Percentiles rank a stretch among this genome's conserved stretches.
phyloP scores from a whole-genome alignment of 2,329 filamentous ascomycete species.

The Plectosphaerella plurivora region DNA sequence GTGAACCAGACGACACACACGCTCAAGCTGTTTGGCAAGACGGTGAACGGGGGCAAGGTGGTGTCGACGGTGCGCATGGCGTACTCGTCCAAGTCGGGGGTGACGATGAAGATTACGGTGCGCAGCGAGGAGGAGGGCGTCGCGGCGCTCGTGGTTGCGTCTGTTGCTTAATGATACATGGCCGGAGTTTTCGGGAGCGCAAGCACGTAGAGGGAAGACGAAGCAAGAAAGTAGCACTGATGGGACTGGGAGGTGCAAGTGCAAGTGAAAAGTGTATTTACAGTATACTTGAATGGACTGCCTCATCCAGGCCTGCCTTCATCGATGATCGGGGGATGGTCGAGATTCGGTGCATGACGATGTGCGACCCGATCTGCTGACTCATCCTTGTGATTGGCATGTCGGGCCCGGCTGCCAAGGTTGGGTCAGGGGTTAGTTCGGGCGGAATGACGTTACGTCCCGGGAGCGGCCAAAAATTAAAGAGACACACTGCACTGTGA shows the following conservation, averaged over 20 bases:
- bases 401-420: too few relatives aligned
- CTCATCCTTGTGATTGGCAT: too few relatives aligned
- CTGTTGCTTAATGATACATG: slow-evolving; percentile 60
- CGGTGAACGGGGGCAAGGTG: slow-evolving; percentile 82
- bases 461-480: background rate
- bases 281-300: too few relatives aligned
- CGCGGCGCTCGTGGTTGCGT: slow-evolving; percentile 76
- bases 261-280: too few relatives aligned
- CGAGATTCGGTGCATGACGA: too few relatives aligned
- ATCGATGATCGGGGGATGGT: too few relatives aligned
- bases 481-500: too few relatives aligned
- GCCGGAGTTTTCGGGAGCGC: slow-evolving; percentile 10
- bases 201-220: background rate
- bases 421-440: background rate
- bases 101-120: slow-evolving; percentile 92
- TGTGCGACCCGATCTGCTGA: too few relatives aligned
- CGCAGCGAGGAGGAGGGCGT: slow-evolving; percentile 91
- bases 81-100: slow-evolving; percentile 84
- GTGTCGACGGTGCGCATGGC: slow-evolving; percentile 89
- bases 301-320: too few relatives aligned
- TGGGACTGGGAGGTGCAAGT: too few relatives aligned
- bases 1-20: slow-evolving; percentile 87
- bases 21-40: slow-evolving; percentile 94
- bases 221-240: too few relatives aligned
- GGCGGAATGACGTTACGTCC: background rate